Base-by-base conservation (phyloP, 2,329 filamentous ascomycete genomes). In the Xylariaceae sp. region DNA sequence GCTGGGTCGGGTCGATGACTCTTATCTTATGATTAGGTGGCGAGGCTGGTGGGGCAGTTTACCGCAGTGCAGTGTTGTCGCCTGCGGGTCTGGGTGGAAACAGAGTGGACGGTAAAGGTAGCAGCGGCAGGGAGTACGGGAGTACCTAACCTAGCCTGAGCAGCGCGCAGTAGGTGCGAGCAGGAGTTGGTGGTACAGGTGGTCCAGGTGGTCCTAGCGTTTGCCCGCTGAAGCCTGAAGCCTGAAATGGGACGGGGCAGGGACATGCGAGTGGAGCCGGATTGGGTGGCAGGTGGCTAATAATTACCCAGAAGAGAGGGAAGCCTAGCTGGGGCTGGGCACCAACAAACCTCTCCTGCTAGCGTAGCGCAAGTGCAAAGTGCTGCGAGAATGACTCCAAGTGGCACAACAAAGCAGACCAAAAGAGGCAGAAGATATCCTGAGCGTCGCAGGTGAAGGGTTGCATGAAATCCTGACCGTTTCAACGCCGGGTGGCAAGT, bases 1-100 rank as follows among this genome's bases (percentile, higher is more conserved):
- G 55, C 60, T 64, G 60, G 68, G 67, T 62, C 64, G 62, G 66
- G 65, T 64, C 62, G 70, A 73, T 73, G 70, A 72, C 70, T 72
- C 71, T 71, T 71, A 63, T 65, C 64, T 63, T 56, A 60, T 66
- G 62, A 65, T 63, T 68, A 69, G 68, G 71, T 73, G 71, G 71
- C 71, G 69, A 72, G 71, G 64, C 66, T 56, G 59, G 64, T 69
- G 66, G 67, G 67, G 65, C 62, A 68, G 67, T 30, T 30, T 30
- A 30, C 23, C 23, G 23, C 65, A 67, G 65, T 65, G 68, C 55
- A 53, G 53, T 50, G 49, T 47, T 57, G 58, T 58, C 58, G 35
- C 23, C 23, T 51, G 58, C 57, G 47, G 48, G 23, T 4, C 42
- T 66, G 64, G 64, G 66, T 66, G 61, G 53, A 9, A 11, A 17